Evolutionary conservation across 805 yeast genomes (phyloP).

Genomic region (Barnettozyma californica): DNA sequence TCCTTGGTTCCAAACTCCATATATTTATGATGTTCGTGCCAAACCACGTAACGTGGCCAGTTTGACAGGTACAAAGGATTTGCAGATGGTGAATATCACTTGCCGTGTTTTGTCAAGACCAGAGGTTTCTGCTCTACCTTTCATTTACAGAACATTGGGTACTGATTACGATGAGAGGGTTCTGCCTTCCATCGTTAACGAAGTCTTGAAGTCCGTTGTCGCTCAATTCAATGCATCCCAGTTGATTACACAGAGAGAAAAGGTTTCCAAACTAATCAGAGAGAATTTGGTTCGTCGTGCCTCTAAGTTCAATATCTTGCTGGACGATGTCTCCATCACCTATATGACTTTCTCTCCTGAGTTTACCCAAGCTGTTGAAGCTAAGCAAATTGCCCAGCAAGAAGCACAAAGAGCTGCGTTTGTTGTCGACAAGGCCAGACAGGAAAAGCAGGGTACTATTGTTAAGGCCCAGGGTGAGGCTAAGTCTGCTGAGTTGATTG

Average conservation of each 20-base stretch:
- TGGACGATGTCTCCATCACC: conserved; percentile 96
- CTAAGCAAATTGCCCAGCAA: conserved; percentile 98
- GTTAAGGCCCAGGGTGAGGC: conserved; percentile 99
- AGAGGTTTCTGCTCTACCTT: conserved; percentile 69
- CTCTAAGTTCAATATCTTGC: conserved; percentile 72
- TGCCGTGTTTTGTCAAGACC: conserved; percentile 96
- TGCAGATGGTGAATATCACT: conserved; percentile 99
- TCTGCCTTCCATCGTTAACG: conserved; percentile 95
- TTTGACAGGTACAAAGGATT: conserved; percentile 94
- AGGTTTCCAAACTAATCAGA: conserved; percentile 84
- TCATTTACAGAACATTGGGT: conserved; percentile 88
- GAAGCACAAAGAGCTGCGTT: conserved; percentile 99
- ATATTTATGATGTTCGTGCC: conserved; percentile 91
- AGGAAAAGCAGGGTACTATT: conserved; percentile 95
- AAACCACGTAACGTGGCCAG: conserved; percentile 95
- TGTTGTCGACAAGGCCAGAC: conserved; percentile 93
- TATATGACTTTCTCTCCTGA: conserved; percentile 97
- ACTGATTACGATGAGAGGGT: conserved; percentile 95
- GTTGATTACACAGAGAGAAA: conserved; percentile 97
- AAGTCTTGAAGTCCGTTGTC: conserved; percentile 91
- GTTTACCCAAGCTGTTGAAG: conserved; percentile 95
- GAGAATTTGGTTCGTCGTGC: conserved; percentile 92
- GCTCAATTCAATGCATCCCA: conserved; percentile 99
- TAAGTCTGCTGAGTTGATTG: conserved; percentile 93
- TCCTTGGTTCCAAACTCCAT: conserved; percentile 94